These are phyloP conservation scores for Spongospora subterranea DNA, from an alignment of 208 protist species.

Conservation along the genomic window DNA sequence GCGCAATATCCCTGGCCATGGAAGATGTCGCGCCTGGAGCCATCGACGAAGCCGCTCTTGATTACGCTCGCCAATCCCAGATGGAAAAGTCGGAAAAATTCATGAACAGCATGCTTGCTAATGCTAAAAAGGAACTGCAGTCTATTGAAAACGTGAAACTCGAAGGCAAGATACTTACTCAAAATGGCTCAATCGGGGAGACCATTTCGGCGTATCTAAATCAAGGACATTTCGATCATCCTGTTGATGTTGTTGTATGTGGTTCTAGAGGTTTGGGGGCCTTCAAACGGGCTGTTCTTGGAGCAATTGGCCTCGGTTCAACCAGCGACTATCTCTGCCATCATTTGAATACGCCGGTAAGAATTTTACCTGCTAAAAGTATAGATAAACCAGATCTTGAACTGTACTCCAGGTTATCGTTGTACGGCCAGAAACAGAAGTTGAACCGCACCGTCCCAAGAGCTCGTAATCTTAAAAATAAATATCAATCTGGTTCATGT, in stretches of 20 bases:
- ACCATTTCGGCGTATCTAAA: neutral
- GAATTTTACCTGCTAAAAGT: too few relatives aligned
- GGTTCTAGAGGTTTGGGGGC: constrained; percentile 2
- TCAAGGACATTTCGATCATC: neutral
- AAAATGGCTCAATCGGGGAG: constrained; percentile 2
- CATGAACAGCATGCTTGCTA: neutral
- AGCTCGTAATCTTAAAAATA: too few relatives aligned
- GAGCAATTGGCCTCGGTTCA: constrained; percentile 14
- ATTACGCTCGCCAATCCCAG: neutral
- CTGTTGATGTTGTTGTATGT: neutral
- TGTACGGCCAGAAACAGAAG: too few relatives aligned
- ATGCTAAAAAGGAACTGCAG: neutral
- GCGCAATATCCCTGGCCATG: neutral
- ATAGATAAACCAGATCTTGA: too few relatives aligned
- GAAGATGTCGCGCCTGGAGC: neutral
- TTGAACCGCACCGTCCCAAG: too few relatives aligned
- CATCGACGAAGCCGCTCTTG: neutral
- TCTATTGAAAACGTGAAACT: neutral
- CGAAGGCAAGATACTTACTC: neutral
- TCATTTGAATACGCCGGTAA: neutral
- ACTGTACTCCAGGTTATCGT: too few relatives aligned
- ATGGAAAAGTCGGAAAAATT: neutral
- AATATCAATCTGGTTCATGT: too few relatives aligned
- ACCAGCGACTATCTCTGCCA: constrained; percentile 38
- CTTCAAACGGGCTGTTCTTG: constrained; percentile 29